Base-by-base conservation (phyloP, 2,329 filamentous ascomycete genomes). In the Aschersonia sp. region DNA sequence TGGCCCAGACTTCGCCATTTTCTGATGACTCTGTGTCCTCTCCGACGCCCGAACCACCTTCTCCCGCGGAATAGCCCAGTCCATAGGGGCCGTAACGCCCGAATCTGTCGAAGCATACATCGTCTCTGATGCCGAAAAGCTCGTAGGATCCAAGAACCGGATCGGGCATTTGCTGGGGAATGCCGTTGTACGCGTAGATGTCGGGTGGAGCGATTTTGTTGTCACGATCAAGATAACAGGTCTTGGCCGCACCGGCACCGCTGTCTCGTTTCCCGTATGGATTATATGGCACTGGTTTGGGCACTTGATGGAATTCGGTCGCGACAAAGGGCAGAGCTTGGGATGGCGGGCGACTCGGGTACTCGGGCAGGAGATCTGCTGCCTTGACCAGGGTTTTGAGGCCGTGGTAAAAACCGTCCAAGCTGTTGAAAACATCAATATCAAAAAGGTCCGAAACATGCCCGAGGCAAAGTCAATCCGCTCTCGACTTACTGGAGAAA, bases 21-120 rank as follows among this genome's bases (percentile, higher is more conserved):
- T 83, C 86, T 22, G 84, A 75, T 35, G 70, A 69, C 55, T 92
- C 85, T 1, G 79, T 80, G 40, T 87, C 85, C 48, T 85, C 71
- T n/a, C 79, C 79, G 47, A 88, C 79, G 30, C 76, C 78, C 0
- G 77, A 65, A 29, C 88, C 88, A 11, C 88, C 88, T 52, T 78
- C 76, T 48, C 79, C 76, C 50, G 76, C 73, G 56, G 76, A 78
- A 63, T 94, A 94, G n/a, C 88, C 88, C 41, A 88, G 69, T 0
- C 88, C 88, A 58, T 95, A 95, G 0, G 87, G 83, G 0, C 87
- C 88, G 39, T 90, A 77, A 44, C 88, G 78, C 14, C 87, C 85
- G 59, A 87, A 94, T 5, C 88, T 78, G 58, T 95, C 88, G 60
- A 94, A 94, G 65, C 88, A 95, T 11, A 94, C 70, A 56, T 92